phyloP scores from a whole-genome alignment of 768 basidiomycete species.

The Trametes sanguinea region DNA sequence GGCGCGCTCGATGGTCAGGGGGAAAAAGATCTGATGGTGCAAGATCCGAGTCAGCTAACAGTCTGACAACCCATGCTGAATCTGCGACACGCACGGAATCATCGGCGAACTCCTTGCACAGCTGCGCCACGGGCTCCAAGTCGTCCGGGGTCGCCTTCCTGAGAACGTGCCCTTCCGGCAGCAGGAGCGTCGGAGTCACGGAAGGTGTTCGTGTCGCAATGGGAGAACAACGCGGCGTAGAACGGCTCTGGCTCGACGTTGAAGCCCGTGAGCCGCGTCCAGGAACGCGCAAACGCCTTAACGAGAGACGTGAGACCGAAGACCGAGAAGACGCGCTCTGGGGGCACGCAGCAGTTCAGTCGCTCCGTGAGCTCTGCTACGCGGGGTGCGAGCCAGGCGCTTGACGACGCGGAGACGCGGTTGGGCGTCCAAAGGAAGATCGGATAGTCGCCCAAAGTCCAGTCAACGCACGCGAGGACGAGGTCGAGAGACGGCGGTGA shows the following conservation, averaged over 20 bases:
- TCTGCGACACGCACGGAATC: conserved; percentile 45
- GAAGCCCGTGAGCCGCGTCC: conserved; percentile 46
- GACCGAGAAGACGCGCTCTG: conserved; percentile 52
- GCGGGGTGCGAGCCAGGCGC: conserved; percentile 38
- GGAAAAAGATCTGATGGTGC: conserved; percentile 45
- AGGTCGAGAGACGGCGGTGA: conserved; percentile 39
- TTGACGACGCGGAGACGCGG: conserved; percentile 28
- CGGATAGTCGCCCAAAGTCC: conserved; percentile 49
- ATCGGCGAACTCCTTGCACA: conserved; percentile 54
- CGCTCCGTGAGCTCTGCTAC: conserved; percentile 40
- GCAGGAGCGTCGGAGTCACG: conserved; percentile 25
- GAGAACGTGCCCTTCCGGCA: conserved; percentile 39
- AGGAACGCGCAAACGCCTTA: conserved; percentile 44
- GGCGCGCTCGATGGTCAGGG: conserved; percentile 41
- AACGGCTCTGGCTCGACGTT: conserved; percentile 45
- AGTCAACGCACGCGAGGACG: conserved; percentile 49
- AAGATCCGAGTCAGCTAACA: conserved; percentile 6
- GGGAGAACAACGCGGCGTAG: conserved; percentile 51
- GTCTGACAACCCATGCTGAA: not conserved
- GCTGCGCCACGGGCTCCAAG: conserved; percentile 40
- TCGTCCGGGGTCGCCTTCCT: conserved; percentile 44
- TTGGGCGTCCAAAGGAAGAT: conserved; percentile 52
- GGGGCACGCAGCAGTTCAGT: conserved; percentile 40
- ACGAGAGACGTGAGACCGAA: conserved; percentile 48
- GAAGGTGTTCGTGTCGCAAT: conserved; percentile 45